phyloP scores from a whole-genome alignment of 768 basidiomycete species.

The Dioszegia crocea region DNA sequence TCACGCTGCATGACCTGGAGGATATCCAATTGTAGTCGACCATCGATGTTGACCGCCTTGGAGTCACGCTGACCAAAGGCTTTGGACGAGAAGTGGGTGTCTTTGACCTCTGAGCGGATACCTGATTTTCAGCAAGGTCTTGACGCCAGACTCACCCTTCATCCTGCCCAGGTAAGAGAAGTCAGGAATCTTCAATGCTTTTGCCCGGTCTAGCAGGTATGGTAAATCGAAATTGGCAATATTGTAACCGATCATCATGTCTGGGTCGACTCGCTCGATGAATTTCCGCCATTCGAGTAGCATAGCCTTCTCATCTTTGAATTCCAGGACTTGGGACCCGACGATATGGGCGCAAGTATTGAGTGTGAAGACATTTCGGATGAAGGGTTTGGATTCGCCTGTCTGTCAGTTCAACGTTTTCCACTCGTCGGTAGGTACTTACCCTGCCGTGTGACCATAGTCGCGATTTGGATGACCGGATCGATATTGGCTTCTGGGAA shows the following conservation, averaged over 20 bases:
- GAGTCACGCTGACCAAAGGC: constrained; percentile 96
- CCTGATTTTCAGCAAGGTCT: constrained; percentile 53
- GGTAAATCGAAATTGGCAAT: constrained; percentile 91
- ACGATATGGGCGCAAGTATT: constrained; percentile 93
- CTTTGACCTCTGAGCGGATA: constrained; percentile 72
- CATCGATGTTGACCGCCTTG: constrained; percentile 84
- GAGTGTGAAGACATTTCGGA: constrained; percentile 92
- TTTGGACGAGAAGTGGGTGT: constrained; percentile 95
- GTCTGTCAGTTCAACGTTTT: constrained; percentile 10
- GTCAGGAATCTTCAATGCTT: constrained; percentile 63
- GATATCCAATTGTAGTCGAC: constrained; percentile 89
- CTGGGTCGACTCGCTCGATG: constrained; percentile 82
- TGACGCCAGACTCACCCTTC: constrained; percentile 56
- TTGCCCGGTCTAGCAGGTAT: constrained; percentile 88
- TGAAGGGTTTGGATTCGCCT: constrained; percentile 91
- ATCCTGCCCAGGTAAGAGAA: constrained; percentile 76
- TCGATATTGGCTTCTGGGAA: constrained; percentile 88
- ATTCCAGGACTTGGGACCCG: constrained; percentile 91
- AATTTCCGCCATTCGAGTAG: constrained; percentile 85
- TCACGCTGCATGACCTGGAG: constrained; percentile 98
- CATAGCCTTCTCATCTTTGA: constrained; percentile 67
- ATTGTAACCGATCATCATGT: constrained; percentile 96
- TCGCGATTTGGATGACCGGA: constrained; percentile 97
- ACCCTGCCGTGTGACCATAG: constrained; percentile 99
- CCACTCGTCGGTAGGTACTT: constrained; percentile 12